These are phyloP conservation scores for Antitrichia curtipendula DNA, from an alignment of 225 moss, liverwort and hornwort genomes.

Conservation along the genomic window DNA sequence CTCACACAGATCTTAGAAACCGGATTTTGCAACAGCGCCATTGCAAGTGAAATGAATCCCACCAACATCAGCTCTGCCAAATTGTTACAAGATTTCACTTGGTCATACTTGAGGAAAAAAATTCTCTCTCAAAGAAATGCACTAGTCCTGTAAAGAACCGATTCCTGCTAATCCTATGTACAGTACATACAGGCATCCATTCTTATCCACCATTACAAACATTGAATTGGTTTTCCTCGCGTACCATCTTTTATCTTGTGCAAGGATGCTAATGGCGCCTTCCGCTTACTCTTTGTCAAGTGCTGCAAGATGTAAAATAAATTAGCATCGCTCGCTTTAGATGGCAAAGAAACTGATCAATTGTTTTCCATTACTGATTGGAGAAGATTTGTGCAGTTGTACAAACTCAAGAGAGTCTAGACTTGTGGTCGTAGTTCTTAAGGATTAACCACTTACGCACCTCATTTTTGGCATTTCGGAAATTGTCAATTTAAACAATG, in stretches of 20 bases:
- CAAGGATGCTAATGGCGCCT: not conserved
- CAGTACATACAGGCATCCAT: not conserved
- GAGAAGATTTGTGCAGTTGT: not conserved
- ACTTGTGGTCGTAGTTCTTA: not conserved
- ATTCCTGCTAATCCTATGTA: not conserved
- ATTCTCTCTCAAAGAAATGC: not conserved
- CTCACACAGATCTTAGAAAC: slow-evolving; percentile 2
- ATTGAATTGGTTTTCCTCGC: not conserved
- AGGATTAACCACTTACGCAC: not conserved
- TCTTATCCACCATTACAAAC: too few relatives aligned
- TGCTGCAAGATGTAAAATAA: not conserved
- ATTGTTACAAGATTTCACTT: not conserved
- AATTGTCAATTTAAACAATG: not conserved
- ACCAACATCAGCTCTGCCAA: slow-evolving; percentile 63
- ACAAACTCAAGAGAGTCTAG: too few relatives aligned
- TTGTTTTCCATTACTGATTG: not conserved
- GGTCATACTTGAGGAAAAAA: not conserved
- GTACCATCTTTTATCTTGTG: not conserved
- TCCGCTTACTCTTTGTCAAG: not conserved
- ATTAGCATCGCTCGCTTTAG: not conserved
- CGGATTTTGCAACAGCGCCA: slow-evolving; percentile 4
- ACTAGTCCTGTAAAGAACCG: not conserved
- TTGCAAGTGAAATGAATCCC: slow-evolving; percentile 71
- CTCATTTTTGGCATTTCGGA: not conserved
- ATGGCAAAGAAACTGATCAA: not conserved